A percentile compares a stretch with the other conserved stretches of the same genome.
Evolutionary conservation across 306 rosid genomes (phyloP).

Genomic region (Dryas octopetala): DNA sequence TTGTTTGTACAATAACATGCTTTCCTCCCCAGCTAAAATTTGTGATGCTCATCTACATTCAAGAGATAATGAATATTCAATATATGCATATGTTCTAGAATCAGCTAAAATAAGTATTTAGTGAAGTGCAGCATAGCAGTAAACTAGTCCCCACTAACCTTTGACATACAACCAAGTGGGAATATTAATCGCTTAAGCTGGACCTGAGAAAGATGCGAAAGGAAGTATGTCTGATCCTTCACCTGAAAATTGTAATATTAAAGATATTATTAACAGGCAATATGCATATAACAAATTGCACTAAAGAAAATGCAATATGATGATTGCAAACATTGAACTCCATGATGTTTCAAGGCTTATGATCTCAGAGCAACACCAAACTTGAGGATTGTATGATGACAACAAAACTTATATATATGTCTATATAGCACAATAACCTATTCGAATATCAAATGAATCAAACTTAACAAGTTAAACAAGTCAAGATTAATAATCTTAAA

Average conservation of each 20-base stretch:
- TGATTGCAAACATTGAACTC: not conserved
- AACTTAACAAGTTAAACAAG: constrained; percentile 16
- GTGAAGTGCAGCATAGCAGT: not conserved
- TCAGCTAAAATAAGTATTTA: not conserved
- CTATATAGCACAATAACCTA: not conserved
- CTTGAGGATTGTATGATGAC: not conserved
- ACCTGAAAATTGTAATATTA: constrained; percentile 51
- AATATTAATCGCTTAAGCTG: constrained; percentile 79
- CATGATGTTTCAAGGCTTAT: not conserved
- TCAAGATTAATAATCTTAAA: constrained; percentile 25
- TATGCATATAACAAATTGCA: not conserved
- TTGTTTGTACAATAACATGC: not conserved
- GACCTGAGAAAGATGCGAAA: constrained; percentile 82
- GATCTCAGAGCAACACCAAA: not conserved
- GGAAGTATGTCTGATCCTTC: constrained; percentile 95
- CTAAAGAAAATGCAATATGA: not conserved
- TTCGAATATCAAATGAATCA: constrained; percentile 13
- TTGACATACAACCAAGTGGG: constrained; percentile 82
- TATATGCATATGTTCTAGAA: constrained; percentile 7
- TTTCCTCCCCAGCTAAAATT: constrained; percentile 5
- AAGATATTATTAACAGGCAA: constrained; percentile 21
- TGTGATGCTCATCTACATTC: not conserved
- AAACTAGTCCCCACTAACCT: constrained; percentile 55
- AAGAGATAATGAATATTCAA: not conserved
- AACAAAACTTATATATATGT: not conserved